Conservation (phyloP, 306 rosid genomes). For the Pyrus communis region DNA sequence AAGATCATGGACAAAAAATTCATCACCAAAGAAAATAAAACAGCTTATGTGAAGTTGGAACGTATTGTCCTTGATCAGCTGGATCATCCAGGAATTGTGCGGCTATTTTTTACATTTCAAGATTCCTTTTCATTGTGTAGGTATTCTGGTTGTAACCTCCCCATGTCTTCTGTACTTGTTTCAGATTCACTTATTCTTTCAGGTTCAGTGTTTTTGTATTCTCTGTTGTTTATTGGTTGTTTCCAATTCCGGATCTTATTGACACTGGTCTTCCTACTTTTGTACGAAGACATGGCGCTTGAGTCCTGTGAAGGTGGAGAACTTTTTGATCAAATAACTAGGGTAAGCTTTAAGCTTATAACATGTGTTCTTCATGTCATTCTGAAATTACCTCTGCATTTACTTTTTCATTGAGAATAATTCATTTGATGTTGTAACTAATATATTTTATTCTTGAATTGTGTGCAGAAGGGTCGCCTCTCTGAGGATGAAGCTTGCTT, state of each 20-base stretch:
- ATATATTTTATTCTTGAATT: background rate
- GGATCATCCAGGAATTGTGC: conserved; percentile 95
- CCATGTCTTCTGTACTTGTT: background rate
- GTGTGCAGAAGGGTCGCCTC: conserved; percentile 78
- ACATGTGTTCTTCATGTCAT: background rate
- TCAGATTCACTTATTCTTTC: conserved; percentile 10
- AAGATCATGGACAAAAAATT: conserved; percentile 98
- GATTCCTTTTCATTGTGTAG: conserved; percentile 91
- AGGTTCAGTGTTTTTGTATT: background rate
- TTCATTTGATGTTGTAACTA: background rate
- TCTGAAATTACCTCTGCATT: conserved; percentile 8
- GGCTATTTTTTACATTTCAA: conserved; percentile 93
- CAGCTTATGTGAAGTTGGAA: conserved; percentile 97
- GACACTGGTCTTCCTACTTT: conserved; percentile 17
- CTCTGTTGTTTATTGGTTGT: background rate
- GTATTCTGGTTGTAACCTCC: conserved; percentile 36
- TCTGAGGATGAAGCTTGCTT: conserved; percentile 83
- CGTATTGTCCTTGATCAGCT: conserved; percentile 94
- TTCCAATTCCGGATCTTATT: conserved; percentile 21
- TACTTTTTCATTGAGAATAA: background rate
- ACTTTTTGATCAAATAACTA: conserved; percentile 95
- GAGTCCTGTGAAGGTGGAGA: conserved; percentile 99
- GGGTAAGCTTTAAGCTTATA: conserved; percentile 56
- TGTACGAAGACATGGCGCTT: conserved; percentile 88
- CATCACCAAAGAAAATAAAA: conserved; percentile 93